Conservation (phyloP, 2,329 filamentous ascomycete species). For the Coniochaeta sp. region DNA sequence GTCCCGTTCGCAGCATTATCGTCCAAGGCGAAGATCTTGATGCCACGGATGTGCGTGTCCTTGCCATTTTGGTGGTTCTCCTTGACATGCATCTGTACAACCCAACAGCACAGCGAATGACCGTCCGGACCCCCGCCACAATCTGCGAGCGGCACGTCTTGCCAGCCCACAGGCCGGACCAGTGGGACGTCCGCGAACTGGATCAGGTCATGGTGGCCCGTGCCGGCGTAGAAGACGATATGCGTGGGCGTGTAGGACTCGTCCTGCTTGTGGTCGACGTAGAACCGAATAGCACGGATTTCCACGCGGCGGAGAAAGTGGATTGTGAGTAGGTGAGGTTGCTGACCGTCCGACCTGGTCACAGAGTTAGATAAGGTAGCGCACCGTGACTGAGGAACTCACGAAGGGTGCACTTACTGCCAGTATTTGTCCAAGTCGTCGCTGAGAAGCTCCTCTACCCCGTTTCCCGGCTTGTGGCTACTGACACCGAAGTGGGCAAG, state of each 20-base stretch:
- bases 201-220: slow-evolving; percentile 83
- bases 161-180: slow-evolving; percentile 78
- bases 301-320: slow-evolving; percentile 80
- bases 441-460: slow-evolving; percentile 66
- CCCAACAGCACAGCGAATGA: slow-evolving; percentile 75
- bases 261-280: slow-evolving; percentile 85
- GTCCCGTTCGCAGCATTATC: slow-evolving; percentile 35
- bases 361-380: background rate
- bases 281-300: slow-evolving; percentile 72
- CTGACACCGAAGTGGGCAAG: slow-evolving; percentile 78
- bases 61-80: slow-evolving; percentile 99
- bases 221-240: slow-evolving; percentile 82
- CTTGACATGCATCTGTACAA: slow-evolving; percentile 82
- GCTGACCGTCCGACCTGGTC: slow-evolving; percentile 68
- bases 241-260: slow-evolving; percentile 96
- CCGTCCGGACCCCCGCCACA: slow-evolving; percentile 54
- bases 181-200: slow-evolving; percentile 79
- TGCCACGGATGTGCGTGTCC: slow-evolving; percentile 90
- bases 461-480: slow-evolving; percentile 73
- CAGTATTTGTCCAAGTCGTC: slow-evolving; percentile 69
- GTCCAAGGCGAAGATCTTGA: slow-evolving; percentile 72
- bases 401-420: slow-evolving; percentile 49
- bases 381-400: background rate
- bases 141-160: slow-evolving; percentile 62
- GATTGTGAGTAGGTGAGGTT: slow-evolving; percentile 71